phyloP scores from a whole-genome alignment of 2,329 filamentous ascomycete species.

The Aspergillus viridinutans region DNA sequence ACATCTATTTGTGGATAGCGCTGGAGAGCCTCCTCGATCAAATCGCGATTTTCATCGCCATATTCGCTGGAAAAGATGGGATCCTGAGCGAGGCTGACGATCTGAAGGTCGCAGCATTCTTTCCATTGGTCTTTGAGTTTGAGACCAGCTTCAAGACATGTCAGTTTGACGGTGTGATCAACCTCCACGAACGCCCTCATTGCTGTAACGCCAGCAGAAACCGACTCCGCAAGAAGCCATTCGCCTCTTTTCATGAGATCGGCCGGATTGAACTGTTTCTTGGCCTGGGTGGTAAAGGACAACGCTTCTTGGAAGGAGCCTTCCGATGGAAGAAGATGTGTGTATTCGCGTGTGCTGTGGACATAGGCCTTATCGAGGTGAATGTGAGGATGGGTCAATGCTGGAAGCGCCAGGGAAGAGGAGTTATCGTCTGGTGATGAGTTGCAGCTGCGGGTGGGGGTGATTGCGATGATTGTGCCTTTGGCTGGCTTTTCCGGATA shows the following conservation, averaged over 20 bases:
- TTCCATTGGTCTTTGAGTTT: slow-evolving; percentile 53
- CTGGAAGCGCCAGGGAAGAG: slow-evolving; percentile 44
- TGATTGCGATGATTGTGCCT: slow-evolving; percentile 27
- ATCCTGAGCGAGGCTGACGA: slow-evolving; percentile 69
- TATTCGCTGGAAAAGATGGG: slow-evolving; percentile 58
- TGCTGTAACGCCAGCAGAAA: slow-evolving; percentile 61
- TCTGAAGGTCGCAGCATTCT: slow-evolving; percentile 56
- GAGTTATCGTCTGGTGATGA: slow-evolving; percentile 4
- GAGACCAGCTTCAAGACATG: slow-evolving; percentile 56
- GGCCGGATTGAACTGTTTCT: slow-evolving; percentile 56
- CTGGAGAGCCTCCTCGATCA: slow-evolving; percentile 47
- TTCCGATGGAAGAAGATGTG: slow-evolving; percentile 53
- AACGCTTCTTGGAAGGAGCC: slow-evolving; percentile 66
- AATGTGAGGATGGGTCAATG: slow-evolving; percentile 68
- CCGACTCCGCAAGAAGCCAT: slow-evolving; percentile 62
- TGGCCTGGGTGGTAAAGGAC: slow-evolving; percentile 55
- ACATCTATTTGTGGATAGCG: slow-evolving; percentile 48
- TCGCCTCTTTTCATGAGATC: slow-evolving; percentile 63
- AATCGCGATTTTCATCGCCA: slow-evolving; percentile 48
- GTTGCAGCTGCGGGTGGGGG: slow-evolving; percentile 3
- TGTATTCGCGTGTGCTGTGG: slow-evolving; percentile 43
- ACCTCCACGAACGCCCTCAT: slow-evolving; percentile 70
- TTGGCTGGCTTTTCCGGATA: slow-evolving; percentile 6
- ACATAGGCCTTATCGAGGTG: slow-evolving; percentile 58
- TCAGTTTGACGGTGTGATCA: slow-evolving; percentile 57